A percentile compares a stretch with the other conserved stretches of the same genome.
phyloP scores from a whole-genome alignment of 352 stramenopile species.

The Pythium oligandrum region DNA sequence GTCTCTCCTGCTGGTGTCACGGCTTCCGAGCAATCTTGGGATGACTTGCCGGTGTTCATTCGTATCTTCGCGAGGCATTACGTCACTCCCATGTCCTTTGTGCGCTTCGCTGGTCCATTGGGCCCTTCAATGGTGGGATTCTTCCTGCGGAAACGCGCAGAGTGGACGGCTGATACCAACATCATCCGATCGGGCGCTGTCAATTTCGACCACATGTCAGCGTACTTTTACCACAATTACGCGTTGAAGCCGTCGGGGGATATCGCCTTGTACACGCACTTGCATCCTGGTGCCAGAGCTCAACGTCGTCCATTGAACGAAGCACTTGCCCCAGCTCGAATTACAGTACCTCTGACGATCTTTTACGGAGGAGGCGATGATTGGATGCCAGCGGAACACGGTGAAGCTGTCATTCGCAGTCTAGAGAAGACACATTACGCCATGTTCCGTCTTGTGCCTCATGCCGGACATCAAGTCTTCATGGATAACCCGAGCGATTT shows the following conservation, averaged over 20 bases:
- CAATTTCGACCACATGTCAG: constrained; percentile 61
- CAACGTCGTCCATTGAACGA: constrained; percentile 39
- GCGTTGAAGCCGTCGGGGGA: constrained; percentile 65
- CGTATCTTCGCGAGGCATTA: constrained; percentile 31
- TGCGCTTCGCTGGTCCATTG: constrained; percentile 63
- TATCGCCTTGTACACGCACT: constrained; percentile 69
- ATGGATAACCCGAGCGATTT: constrained; percentile 83
- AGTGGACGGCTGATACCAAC: constrained; percentile 60
- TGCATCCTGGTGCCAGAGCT: constrained; percentile 59
- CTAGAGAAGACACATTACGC: constrained; percentile 64
- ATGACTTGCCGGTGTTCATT: constrained; percentile 40
- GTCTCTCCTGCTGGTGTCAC: constrained; percentile 71
- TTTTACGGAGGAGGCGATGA: constrained; percentile 73
- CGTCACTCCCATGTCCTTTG: constrained; percentile 68
- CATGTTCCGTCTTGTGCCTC: constrained; percentile 58
- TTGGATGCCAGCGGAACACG: constrained; percentile 75
- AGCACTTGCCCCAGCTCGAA: constrained; percentile 42
- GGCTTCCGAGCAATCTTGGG: constrained; percentile 24
- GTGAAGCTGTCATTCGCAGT: constrained; percentile 46
- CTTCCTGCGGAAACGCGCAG: constrained; percentile 50
- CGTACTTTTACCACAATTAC: constrained; percentile 84
- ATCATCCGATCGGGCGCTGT: constrained; percentile 70
- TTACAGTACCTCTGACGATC: constrained; percentile 71
- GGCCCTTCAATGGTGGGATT: constrained; percentile 47
- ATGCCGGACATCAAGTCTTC: constrained; percentile 76